phyloP scores from a whole-genome alignment of 1,139 yeast species.

The Suhomyces terraborum region DNA sequence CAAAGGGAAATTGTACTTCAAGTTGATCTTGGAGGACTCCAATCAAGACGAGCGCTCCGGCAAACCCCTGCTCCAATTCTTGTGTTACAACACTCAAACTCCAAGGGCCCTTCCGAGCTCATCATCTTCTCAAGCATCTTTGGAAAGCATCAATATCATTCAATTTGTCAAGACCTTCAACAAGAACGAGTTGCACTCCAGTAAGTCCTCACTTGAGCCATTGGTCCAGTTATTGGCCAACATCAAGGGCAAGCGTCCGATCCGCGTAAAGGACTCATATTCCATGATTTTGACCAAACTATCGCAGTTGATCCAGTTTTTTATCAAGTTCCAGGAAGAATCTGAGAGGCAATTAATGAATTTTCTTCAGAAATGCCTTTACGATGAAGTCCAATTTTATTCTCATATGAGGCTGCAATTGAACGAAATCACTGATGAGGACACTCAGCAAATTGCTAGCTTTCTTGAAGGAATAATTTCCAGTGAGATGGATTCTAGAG shows the following conservation, averaged over 20 bases:
- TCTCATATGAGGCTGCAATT: slow-evolving; percentile 21
- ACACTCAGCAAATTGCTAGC: slow-evolving; percentile 28
- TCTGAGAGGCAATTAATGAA: slow-evolving; percentile 24
- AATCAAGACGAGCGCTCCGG: neutral
- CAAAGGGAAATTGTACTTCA: slow-evolving; percentile 17
- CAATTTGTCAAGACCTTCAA: slow-evolving; percentile 18
- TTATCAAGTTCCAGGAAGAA: slow-evolving; percentile 24
- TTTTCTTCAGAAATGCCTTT: slow-evolving; percentile 25
- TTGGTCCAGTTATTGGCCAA: slow-evolving; percentile 18
- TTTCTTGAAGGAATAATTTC: slow-evolving; percentile 25
- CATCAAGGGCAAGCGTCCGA: slow-evolving; percentile 21
- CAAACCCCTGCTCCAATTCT: neutral
- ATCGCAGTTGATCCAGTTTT: slow-evolving; percentile 25
- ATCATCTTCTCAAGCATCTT: neutral
- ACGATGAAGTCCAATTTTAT: slow-evolving; percentile 25
- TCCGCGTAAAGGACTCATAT: slow-evolving; percentile 25
- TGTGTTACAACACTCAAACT: too few relatives aligned
- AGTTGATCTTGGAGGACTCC: slow-evolving; percentile 12
- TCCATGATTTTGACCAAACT: slow-evolving; percentile 22
- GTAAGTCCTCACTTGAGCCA: slow-evolving; percentile 5
- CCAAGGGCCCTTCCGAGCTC: too few relatives aligned
- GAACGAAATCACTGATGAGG: slow-evolving; percentile 23
- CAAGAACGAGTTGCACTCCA: slow-evolving; percentile 3
- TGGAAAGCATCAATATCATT: slow-evolving; percentile 18
- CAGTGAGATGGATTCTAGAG: neutral